These are phyloP conservation scores for Coniochaeta ligniaria DNA, from an alignment of 2,329 filamentous ascomycete genomes.

Conservation along the genomic window DNA sequence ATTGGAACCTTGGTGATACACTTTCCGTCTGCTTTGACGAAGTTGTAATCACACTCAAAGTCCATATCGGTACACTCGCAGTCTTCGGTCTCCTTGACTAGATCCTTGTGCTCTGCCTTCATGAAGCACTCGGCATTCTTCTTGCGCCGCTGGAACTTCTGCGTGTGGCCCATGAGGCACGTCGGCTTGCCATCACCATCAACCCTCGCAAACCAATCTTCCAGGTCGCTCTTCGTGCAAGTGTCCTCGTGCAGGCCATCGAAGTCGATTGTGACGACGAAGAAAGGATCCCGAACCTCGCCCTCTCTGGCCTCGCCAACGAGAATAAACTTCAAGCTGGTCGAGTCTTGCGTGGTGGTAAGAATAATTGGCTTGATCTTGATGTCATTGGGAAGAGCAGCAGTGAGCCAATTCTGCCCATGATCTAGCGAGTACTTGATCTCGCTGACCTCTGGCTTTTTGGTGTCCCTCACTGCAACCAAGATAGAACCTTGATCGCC, in stretches of 20 bases:
- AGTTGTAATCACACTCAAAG: constrained; percentile 97
- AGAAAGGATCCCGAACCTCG: constrained; percentile 43
- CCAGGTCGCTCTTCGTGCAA: constrained; percentile 73
- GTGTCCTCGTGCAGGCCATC: constrained; percentile 70
- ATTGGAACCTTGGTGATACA: constrained; percentile 62
- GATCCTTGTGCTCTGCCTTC: constrained; percentile 76
- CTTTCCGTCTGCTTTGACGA: constrained; percentile 58
- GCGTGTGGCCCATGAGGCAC: constrained; percentile 94
- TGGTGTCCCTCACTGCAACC: constrained; percentile 71
- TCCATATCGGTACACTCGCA: constrained; percentile 80
- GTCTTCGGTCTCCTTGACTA: constrained; percentile 58
- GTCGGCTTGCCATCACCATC: constrained; percentile 74
- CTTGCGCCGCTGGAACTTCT: constrained; percentile 79
- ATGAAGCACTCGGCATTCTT: constrained; percentile 85
- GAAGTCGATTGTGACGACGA: constrained; percentile 77
- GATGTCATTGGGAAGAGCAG: constrained; percentile 58
- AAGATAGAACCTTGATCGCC: constrained; percentile 88
- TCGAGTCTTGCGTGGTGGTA: constrained; percentile 88
- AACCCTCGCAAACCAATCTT: constrained; percentile 79
- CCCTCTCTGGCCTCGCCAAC: constrained; percentile 52
- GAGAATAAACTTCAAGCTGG: constrained; percentile 83
- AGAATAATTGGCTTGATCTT: constrained; percentile 67
- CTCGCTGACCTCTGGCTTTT: constrained; percentile 50
- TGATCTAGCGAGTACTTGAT: constrained; percentile 80
- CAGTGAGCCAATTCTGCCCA: constrained; percentile 72